These are phyloP conservation scores for Malbranchea cinnamomea DNA, from an alignment of 2,329 filamentous ascomycete genomes.

Conservation along the genomic window DNA sequence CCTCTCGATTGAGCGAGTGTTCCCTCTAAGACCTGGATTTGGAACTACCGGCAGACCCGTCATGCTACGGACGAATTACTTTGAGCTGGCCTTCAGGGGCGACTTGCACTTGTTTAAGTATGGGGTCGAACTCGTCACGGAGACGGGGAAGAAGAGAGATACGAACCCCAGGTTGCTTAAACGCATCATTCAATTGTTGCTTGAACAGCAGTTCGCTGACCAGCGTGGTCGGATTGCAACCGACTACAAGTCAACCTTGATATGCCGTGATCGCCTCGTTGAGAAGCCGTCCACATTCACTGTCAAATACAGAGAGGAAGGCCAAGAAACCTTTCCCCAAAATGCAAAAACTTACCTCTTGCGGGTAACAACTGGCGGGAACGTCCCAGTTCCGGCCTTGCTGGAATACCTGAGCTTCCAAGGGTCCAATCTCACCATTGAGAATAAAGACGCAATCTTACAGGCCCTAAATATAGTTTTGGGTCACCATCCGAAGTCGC, in stretches of 20 bases:
- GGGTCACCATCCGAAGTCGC: constrained; percentile 31
- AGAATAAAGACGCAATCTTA: constrained; percentile 35
- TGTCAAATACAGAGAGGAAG: constrained; percentile 21
- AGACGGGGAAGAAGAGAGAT: constrained; percentile 18
- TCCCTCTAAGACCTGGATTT: constrained; percentile 24
- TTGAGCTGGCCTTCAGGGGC: constrained; percentile 22
- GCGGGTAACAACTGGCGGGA: constrained; percentile 19
- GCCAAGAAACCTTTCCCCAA: constrained; percentile 21
- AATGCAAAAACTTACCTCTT: constrained; percentile 22
- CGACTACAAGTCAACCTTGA: constrained; percentile 25
- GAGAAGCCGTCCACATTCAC: constrained; percentile 12
- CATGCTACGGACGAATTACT: constrained; percentile 25
- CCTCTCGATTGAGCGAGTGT: constrained; percentile 10
- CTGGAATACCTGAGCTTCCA: constrained; percentile 29
- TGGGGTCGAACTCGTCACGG: constrained; percentile 19
- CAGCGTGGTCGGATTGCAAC: constrained; percentile 20
- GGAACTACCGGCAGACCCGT: constrained; percentile 20
- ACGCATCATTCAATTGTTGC: constrained; percentile 33
- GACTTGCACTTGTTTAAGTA: constrained; percentile 27
- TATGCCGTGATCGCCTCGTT: constrained; percentile 19
- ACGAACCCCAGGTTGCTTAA: constrained; percentile 24
- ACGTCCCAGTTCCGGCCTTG: constrained; percentile 26
- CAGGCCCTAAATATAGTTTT: constrained; percentile 46
- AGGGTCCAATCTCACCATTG: constrained; percentile 22
- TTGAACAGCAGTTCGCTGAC: constrained; percentile 22